These are phyloP conservation scores for Ormosia semicastrata DNA, from an alignment of 306 rosid species.

Conservation along the genomic window DNA sequence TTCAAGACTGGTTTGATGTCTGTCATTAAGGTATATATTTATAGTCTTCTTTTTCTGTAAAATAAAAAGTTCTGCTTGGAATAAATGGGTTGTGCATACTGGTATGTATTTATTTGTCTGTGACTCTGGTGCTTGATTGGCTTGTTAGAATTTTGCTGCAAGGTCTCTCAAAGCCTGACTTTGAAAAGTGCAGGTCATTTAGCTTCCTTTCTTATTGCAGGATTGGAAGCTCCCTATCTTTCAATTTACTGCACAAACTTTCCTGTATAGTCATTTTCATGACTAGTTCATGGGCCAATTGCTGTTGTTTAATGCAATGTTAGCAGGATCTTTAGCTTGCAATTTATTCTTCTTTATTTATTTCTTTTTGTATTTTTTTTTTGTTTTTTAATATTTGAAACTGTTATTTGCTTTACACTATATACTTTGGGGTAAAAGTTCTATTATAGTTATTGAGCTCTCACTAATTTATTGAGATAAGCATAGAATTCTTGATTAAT, in stretches of 20 bases:
- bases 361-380: background rate
- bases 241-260: background rate
- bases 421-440: background rate
- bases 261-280: background rate
- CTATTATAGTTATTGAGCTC: background rate
- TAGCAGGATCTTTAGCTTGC: background rate
- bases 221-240: background rate
- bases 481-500: background rate
- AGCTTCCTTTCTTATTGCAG: background rate
- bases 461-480: background rate
- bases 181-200: background rate
- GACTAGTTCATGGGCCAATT: background rate
- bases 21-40: conserved; percentile 75
- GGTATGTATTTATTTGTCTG: background rate
- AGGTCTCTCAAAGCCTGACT: background rate
- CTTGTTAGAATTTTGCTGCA: conserved; percentile 13
- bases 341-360: background rate
- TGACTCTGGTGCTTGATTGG: conserved; percentile 9
- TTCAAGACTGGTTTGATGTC: conserved; percentile 98
- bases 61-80: background rate
- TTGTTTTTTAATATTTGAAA: background rate
- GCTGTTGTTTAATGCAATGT: conserved; percentile 15
- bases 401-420: background rate
- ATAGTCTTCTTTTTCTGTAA: background rate
- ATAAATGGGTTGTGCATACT: conserved; percentile 1